Percentiles rank a stretch among this genome's conserved stretches.
Conservation (phyloP, 768 basidiomycete genomes). For the Boletus vinaceobasis region DNA sequence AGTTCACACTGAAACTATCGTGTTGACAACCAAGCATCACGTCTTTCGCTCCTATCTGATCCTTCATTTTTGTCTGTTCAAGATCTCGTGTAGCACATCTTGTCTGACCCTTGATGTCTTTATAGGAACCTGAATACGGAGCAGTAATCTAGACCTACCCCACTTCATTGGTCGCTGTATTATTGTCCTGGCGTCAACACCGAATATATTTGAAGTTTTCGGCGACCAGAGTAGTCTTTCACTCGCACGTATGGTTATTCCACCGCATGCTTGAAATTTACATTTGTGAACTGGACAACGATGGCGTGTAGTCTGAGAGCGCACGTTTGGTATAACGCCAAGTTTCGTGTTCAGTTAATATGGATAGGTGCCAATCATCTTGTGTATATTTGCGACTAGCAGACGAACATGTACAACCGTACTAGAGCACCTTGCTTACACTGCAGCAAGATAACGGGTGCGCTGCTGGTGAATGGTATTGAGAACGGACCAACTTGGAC, state of each 20-base stretch:
- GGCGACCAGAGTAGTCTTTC: background rate
- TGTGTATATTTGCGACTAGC: no score
- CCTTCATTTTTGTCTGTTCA: background rate
- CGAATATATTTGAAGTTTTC: background rate
- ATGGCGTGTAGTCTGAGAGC: background rate
- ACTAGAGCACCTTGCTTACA: no score
- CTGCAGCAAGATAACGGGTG: no score
- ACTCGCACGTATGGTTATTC: background rate
- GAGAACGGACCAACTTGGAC: no score
- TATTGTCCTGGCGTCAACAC: background rate
- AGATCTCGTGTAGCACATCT: background rate
- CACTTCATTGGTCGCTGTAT: no score
- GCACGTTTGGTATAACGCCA: background rate
- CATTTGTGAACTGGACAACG: no score
- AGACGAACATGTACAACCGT: no score
- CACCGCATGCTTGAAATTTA: background rate
- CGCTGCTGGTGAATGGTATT: no score
- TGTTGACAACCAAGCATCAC: constrained; percentile 86
- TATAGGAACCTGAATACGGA: constrained; percentile 18
- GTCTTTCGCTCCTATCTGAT: constrained; percentile 99
- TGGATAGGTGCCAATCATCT: background rate
- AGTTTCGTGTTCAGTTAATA: background rate
- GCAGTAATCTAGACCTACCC: background rate
- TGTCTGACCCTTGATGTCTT: constrained; percentile 4
- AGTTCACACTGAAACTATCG: constrained; percentile 92